Conservation (phyloP, 1,284 basidiomycete species). For the Fomitopsis betulina region DNA sequence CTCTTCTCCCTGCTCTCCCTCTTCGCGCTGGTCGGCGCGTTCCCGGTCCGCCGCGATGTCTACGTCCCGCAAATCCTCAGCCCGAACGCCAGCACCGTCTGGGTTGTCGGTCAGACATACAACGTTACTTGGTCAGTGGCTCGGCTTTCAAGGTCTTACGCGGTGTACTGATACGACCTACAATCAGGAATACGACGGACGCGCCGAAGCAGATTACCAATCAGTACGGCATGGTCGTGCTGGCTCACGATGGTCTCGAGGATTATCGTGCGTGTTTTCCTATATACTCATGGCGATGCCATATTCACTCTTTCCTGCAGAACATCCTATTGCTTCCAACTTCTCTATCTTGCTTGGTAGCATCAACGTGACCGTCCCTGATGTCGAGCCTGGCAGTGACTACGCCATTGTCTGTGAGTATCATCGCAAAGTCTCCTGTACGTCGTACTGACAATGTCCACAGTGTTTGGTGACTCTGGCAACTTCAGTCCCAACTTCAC, state of each 20-base stretch:
- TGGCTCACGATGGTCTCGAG: constrained; percentile 32
- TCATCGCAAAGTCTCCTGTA: not conserved
- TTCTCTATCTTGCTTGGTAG: constrained; percentile 38
- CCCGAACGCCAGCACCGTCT: constrained; percentile 34
- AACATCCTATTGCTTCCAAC: constrained; percentile 30
- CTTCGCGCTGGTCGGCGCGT: constrained; percentile 20
- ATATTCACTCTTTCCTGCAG: constrained; percentile 6
- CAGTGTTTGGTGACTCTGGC: constrained; percentile 34
- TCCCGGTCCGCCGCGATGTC: constrained; percentile 40
- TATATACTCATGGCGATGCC: not conserved
- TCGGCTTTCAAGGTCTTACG: not conserved
- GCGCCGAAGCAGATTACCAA: constrained; percentile 45
- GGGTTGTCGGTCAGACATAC: constrained; percentile 36
- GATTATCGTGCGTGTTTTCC: constrained; percentile 22
- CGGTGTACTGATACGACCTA: not conserved
- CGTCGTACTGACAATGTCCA: not conserved
- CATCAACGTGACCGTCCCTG: constrained; percentile 28
- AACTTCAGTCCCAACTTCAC: constrained; percentile 29
- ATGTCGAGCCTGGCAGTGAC: constrained; percentile 21
- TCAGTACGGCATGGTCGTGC: constrained; percentile 33
- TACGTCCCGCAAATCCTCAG: constrained; percentile 39
- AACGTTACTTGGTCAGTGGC: constrained; percentile 41
- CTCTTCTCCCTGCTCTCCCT: constrained; percentile 22
- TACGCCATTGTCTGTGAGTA: constrained; percentile 29
- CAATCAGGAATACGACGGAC: constrained; percentile 34